Evolutionary conservation across 495 filamentous ascomycete genomes (phyloP), one percentile per base, ranked within the genome.

Genomic region (Neurospora sp.): DNA sequence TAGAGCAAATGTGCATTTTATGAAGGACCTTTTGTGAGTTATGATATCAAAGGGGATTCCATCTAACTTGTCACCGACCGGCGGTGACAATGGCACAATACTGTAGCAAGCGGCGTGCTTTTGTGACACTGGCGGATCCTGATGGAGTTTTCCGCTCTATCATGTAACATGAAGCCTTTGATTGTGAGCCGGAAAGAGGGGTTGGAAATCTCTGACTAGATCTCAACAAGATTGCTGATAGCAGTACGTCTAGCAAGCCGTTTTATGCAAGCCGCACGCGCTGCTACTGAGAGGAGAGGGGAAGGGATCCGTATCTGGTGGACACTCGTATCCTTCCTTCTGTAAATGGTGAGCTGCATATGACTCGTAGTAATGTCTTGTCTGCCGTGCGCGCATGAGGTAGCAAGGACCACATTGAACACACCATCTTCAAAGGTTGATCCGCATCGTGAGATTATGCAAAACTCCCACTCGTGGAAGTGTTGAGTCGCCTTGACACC

Each of bases 21-120:
- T 75, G 71, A 69, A 74, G 73, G 72, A 60, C 71, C 69, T 72
- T 76, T 77, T 83, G 35, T 76, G 76, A 81, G 74, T 77, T 81
- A 62, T 81, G 80, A 79, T 77, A 76, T 76, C 73, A 72, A 70
- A 44, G 75, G 46, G 77, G 73, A 73, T 72, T 72, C 74, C 74
- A 77, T 70, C 27, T 35, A 69, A 18, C 69, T 54, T 42, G 54
- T 40, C 27, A 40, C 69, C 23, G 27, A 37, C 66, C 69, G 46
- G n/a, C 54, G 38, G 70, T 73, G 35, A 31, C 49, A 72, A 49
- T 70, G 70, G 72, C 71, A 66, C 54, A 66, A 66, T 75, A 27
- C 66, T 69, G 71, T 38, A 72, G 70, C 62, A 71, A 73, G 31
- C 73, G 70, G 76, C 73, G 74, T 76, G 75, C 72, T 69, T 70